A percentile compares a stretch with the other conserved stretches of the same genome.
These are phyloP conservation scores for Yarrowia yakushimensis DNA, from an alignment of 805 yeast genomes.

Conservation along the genomic window DNA sequence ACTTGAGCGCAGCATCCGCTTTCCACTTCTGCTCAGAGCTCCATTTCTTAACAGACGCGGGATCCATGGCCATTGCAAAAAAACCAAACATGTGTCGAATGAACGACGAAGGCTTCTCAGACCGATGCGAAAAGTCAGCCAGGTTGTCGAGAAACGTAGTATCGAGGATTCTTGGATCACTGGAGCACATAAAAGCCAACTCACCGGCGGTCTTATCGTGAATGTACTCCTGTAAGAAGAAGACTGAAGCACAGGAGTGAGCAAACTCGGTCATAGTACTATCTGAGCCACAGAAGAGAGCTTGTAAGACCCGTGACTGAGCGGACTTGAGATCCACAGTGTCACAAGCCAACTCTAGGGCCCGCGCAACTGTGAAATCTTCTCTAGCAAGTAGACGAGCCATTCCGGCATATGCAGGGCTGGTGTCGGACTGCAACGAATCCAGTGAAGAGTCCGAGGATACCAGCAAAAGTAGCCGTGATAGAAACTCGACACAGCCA, in stretches of 20 bases:
- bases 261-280: background rate
- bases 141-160: background rate
- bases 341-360: background rate
- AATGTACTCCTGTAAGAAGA: background rate
- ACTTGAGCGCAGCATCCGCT: background rate
- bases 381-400: background rate
- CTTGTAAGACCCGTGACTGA: background rate
- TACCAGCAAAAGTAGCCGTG: background rate
- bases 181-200: background rate
- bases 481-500: background rate
- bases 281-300: background rate
- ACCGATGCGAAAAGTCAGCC: background rate
- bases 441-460: conserved; percentile 1
- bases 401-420: background rate
- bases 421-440: background rate
- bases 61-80: background rate
- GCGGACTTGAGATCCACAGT: conserved; percentile 2
- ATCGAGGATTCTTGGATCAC: background rate
- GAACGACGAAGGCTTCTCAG: background rate
- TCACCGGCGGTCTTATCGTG: background rate
- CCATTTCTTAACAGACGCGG: background rate
- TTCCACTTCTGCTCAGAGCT: background rate
- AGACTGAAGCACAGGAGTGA: background rate
- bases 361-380: background rate
- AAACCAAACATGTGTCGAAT: background rate